Percentiles rank a stretch among this genome's conserved stretches.
Evolutionary conservation across 345 rosid genomes (phyloP).

Genomic region (Rhodomyrtus tomentosa): DNA sequence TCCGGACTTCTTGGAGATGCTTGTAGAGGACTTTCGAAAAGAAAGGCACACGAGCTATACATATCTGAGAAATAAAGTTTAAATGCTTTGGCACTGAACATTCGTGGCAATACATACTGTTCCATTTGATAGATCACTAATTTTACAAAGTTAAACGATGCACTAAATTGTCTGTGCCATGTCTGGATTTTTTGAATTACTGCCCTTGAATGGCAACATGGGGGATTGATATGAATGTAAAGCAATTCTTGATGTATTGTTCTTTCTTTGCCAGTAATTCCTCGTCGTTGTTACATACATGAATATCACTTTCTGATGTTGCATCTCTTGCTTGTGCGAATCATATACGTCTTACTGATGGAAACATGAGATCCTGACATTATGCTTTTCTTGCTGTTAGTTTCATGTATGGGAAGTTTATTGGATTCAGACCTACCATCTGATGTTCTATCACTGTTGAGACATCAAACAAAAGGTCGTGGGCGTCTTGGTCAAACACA

Average conservation of each 20-base stretch:
- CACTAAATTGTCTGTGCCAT: background rate
- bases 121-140: background rate
- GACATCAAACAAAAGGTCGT: conserved; percentile 18
- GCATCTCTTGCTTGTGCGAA: background rate
- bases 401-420: conserved; percentile 55
- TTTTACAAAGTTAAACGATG: background rate
- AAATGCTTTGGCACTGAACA: background rate
- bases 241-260: background rate
- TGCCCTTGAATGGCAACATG: background rate
- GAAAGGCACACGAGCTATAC: background rate
- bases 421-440: conserved; percentile 28
- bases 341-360: background rate
- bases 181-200: background rate
- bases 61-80: background rate
- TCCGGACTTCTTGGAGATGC: background rate
- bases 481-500: conserved; percentile 23
- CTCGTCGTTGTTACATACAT: background rate
- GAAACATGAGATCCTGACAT: background rate
- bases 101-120: background rate
- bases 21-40: background rate
- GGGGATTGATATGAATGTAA: background rate
- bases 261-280: background rate
- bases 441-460: conserved; percentile 28
- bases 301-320: background rate
- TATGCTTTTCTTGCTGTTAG: background rate